Evolutionary conservation across 495 filamentous ascomycete species (phyloP).

Genomic region (Rusavskia elegans): DNA sequence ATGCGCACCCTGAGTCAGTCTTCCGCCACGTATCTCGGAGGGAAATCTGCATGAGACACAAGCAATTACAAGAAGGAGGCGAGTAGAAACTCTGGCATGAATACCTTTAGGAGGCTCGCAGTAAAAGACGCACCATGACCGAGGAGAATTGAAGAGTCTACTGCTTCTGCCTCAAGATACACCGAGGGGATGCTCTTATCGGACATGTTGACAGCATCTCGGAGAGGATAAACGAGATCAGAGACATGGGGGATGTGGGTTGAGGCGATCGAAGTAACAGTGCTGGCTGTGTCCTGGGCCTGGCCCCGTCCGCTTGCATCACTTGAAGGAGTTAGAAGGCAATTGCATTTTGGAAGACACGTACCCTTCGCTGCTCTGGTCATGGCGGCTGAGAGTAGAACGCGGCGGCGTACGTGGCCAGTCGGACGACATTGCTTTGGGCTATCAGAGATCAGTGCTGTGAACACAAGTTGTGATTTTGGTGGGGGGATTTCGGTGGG

Average conservation of each 20-base stretch:
- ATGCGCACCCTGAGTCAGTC: no score
- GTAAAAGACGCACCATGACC: constrained; percentile 6
- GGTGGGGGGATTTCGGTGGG: no score
- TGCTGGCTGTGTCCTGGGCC: neutral
- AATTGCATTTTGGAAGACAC: neutral
- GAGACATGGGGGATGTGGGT: constrained; percentile 3
- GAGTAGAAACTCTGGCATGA: no score
- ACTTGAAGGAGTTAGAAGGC: no score
- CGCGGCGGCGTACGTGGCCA: neutral
- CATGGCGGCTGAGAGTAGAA: constrained; percentile 1
- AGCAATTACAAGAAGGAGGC: no score
- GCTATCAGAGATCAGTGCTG: no score
- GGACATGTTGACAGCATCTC: neutral
- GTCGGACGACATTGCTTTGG: constrained; percentile 4
- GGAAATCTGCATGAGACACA: no score
- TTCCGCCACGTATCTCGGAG: no score
- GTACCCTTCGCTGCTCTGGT: no score
- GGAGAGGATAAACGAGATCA: constrained; percentile 2
- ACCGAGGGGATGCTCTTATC: neutral
- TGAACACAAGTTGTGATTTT: no score
- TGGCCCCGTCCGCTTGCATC: no score
- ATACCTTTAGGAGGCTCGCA: constrained; percentile 2
- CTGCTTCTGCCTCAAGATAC: constrained; percentile 4
- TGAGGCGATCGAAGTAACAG: neutral
- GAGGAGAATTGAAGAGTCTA: constrained; percentile 6